These are phyloP conservation scores for Solanum hybrid DNA, from an alignment of 305 asterid genomes.

Conservation along the genomic window DNA sequence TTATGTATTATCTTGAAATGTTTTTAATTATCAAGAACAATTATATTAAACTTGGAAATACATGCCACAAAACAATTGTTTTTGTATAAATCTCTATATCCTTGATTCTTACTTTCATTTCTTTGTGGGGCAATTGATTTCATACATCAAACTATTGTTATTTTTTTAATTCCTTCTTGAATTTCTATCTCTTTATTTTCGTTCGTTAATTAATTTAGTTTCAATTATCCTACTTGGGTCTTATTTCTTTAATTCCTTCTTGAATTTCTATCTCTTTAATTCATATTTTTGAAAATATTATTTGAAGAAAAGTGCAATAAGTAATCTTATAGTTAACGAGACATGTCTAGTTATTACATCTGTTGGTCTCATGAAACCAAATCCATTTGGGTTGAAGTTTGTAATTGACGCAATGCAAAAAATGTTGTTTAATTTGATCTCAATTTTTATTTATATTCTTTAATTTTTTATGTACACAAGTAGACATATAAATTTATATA, in stretches of 20 bases:
- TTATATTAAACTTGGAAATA: not conserved
- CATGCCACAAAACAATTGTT: not conserved
- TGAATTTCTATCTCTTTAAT: too few species aligned
- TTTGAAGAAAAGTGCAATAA: not conserved
- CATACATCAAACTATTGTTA: not conserved
- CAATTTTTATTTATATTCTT: not conserved
- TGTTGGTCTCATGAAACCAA: not conserved
- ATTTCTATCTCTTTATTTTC: not conserved
- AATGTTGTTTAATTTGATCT: too few species aligned
- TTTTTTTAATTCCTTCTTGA: not conserved
- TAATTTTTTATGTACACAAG: too few species aligned
- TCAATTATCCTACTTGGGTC: not conserved
- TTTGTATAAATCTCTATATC: not conserved
- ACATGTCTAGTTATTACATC: not conserved
- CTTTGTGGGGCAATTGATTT: not conserved
- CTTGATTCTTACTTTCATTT: not conserved
- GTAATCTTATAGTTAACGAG: not conserved
- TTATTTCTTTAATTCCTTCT: not conserved
- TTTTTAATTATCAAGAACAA: not conserved
- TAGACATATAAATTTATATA: too few species aligned
- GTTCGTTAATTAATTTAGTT: not conserved
- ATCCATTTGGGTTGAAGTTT: not conserved
- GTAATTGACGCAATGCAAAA: not conserved
- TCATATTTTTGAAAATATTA: not conserved
- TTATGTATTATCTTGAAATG: not conserved